Conservation (phyloP, 2,329 filamentous ascomycete genomes). For the Tympanopsis confertula region DNA sequence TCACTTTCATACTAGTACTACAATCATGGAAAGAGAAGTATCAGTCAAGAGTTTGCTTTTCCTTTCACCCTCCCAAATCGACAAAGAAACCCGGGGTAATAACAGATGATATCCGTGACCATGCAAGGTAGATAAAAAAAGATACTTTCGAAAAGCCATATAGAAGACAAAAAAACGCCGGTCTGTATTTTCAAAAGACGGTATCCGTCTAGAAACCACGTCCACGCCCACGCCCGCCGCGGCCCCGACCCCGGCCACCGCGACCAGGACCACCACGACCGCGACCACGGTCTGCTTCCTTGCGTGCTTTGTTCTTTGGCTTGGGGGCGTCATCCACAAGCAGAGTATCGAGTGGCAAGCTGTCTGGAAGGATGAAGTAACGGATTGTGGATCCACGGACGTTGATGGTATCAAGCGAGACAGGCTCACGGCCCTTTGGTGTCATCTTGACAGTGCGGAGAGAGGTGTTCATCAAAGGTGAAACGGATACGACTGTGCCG, state of each 20-base stretch:
- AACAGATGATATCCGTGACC: no score
- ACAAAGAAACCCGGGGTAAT: no score
- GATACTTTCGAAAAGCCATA: background rate
- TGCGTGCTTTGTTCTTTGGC: constrained; percentile 98
- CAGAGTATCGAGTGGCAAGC: constrained; percentile 84
- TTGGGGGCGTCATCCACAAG: constrained; percentile 94
- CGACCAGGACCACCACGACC: constrained; percentile 34
- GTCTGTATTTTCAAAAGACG: background rate
- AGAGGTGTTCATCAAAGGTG: constrained; percentile 96
- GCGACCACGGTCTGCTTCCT: constrained; percentile 61
- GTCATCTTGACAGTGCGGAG: constrained; percentile 97
- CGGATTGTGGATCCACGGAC: constrained; percentile 91
- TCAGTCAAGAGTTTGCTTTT: no score
- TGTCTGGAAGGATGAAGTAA: constrained; percentile 94
- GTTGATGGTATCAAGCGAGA: constrained; percentile 89
- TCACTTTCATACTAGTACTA: no score
- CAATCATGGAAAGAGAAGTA: no score
- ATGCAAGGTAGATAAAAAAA: constrained; percentile 1
- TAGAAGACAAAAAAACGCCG: background rate
- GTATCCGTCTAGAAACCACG: constrained; percentile 19
- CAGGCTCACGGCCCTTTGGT: constrained; percentile 71
- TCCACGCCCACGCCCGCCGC: constrained; percentile 41
- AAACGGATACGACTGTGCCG: constrained; percentile 92
- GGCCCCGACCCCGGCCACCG: constrained; percentile 36
- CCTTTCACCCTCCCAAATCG: no score